A percentile compares a stretch with the other conserved stretches of the same genome.
Conservation (phyloP, 2,329 filamentous ascomycete species). For the Cadophora luteo-olivacea region DNA sequence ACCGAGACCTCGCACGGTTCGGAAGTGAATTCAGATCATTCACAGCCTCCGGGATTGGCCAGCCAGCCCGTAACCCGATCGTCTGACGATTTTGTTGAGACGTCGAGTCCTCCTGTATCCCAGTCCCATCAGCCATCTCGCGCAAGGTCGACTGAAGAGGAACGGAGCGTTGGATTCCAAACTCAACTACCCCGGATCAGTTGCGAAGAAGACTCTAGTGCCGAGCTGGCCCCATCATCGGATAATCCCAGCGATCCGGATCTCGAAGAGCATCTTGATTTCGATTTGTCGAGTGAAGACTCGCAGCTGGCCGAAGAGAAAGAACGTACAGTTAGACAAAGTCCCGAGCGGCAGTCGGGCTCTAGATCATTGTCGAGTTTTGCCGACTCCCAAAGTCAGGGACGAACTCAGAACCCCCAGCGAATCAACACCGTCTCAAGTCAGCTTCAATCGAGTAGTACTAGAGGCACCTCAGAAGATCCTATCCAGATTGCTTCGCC, state of each 20-base stretch:
- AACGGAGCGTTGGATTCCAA: conserved; percentile 1
- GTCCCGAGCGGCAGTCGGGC: not conserved
- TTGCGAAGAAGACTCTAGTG: conserved; percentile 2
- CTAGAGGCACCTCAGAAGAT: not conserved
- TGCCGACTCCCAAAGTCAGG: not conserved
- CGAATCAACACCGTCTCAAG: not conserved
- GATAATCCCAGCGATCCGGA: not conserved
- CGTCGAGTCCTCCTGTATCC: not conserved
- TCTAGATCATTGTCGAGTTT: not conserved
- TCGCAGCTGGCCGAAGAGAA: not conserved
- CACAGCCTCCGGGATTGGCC: not conserved
- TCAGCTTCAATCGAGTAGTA: not conserved
- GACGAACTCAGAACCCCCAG: not conserved
- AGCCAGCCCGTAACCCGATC: not conserved
- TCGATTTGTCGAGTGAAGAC: not conserved
- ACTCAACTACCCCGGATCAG: conserved; percentile 4
- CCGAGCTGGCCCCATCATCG: not conserved
- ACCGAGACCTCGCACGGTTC: not conserved
- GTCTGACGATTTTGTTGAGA: not conserved
- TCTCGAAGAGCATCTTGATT: not conserved
- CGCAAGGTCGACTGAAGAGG: not conserved
- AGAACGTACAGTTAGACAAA: not conserved
- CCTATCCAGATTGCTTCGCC: conserved; percentile 8
- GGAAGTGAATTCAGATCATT: not conserved
- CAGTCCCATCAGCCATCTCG: not conserved